These are phyloP conservation scores for Ophiocordyceps sinensis DNA, from an alignment of 2,329 filamentous ascomycete species.

Conservation along the genomic window DNA sequence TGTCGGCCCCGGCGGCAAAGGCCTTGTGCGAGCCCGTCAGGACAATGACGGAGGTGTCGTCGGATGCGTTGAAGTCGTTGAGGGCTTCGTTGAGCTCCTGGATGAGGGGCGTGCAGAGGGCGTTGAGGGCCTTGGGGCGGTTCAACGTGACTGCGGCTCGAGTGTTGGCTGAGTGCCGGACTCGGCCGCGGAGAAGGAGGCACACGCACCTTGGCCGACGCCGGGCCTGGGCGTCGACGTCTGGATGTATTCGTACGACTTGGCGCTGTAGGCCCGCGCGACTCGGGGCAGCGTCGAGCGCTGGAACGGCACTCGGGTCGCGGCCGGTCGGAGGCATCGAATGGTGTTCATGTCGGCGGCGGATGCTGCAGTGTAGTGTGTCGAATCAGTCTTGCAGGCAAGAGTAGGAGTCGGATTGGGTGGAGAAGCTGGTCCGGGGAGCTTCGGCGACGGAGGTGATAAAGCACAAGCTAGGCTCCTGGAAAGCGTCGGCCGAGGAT, in stretches of 20 bases:
- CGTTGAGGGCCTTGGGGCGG: constrained; percentile 91
- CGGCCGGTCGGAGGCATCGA: neutral
- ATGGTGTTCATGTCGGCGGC: neutral
- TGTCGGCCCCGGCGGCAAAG: constrained; percentile 92
- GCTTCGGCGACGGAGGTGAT: neutral
- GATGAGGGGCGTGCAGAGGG: constrained; percentile 82
- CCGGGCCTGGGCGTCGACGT: constrained; percentile 44
- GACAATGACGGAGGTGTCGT: constrained; percentile 60
- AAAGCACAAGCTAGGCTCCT: neutral
- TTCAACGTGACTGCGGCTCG: constrained; percentile 62
- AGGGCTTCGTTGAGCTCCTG: constrained; percentile 75
- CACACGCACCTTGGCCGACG: constrained; percentile 63
- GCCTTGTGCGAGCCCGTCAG: constrained; percentile 81
- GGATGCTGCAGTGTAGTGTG: neutral
- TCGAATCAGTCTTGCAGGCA: neutral
- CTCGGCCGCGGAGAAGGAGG: neutral
- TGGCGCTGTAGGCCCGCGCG: neutral
- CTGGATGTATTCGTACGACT: constrained; percentile 1
- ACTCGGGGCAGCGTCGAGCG: neutral
- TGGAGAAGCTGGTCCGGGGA: neutral
- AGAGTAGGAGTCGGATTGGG: neutral
- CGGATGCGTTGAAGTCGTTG: constrained; percentile 51
- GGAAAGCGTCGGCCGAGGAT: neutral
- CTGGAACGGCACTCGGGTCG: neutral
- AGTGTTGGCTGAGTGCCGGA: neutral